Conservation (phyloP, 192 early-diverging fungal genomes). For the Mortierella alpina region DNA sequence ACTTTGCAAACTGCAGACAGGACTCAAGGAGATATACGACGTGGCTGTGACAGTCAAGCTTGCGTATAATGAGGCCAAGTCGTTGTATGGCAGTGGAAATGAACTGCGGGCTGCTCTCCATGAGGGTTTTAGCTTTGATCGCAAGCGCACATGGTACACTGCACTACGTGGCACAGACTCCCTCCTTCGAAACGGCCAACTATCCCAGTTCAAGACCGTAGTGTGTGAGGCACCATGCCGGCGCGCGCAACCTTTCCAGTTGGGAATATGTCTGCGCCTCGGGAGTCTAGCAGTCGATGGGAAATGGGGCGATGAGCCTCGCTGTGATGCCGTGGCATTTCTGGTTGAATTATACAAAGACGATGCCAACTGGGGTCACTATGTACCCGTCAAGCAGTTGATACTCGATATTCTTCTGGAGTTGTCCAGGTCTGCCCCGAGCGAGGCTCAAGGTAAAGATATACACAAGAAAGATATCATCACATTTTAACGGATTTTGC, state of each 20-base stretch:
- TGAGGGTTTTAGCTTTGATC: neutral
- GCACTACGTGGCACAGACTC: neutral
- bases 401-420: neutral
- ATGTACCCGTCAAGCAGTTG: conserved; percentile 4
- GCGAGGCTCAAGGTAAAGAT: neutral
- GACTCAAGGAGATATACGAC: neutral
- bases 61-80: neutral
- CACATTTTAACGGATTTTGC: too few species aligned
- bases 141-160: conserved; percentile 4
- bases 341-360: conserved; percentile 1
- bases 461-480: too few species aligned
- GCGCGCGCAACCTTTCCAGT: neutral
- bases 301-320: neutral
- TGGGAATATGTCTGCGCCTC: neutral
- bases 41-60: too few species aligned
- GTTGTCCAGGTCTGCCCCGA: neutral
- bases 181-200: neutral
- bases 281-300: neutral
- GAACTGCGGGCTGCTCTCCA: neutral
- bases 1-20: neutral
- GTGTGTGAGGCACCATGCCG: neutral
- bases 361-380: neutral
- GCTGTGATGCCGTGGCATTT: neutral
- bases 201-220: neutral
- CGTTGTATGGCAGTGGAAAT: neutral